Conservation (phyloP, 805 yeast genomes). For the Maudiozyma pseudohumilis region DNA sequence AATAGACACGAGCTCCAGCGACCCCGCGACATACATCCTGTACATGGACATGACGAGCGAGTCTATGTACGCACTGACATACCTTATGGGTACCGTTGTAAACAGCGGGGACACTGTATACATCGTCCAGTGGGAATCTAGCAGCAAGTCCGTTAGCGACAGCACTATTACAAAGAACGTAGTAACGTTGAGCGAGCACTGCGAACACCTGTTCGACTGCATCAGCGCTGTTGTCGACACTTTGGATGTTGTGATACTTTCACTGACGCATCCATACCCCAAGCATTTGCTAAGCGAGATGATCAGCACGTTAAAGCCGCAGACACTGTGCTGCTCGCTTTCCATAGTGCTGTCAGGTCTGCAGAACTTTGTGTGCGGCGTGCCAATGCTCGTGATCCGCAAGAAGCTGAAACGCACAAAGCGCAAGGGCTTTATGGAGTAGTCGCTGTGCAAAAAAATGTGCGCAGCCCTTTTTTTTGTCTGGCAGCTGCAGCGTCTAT, state of each 20-base stretch:
- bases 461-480: too few relatives aligned
- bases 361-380: conserved; percentile 27
- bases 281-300: conserved; percentile 32
- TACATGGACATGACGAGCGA: conserved; percentile 81
- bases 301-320: conserved; percentile 29
- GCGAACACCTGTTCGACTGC: conserved; percentile 24
- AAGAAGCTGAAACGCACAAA: conserved; percentile 25
- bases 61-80: conserved; percentile 72
- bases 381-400: conserved; percentile 27
- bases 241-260: conserved; percentile 26
- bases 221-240: conserved; percentile 19
- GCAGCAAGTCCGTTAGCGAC: conserved; percentile 4
- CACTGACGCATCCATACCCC: conserved; percentile 32
- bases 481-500: too few relatives aligned
- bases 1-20: conserved; percentile 19
- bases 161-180: conserved; percentile 12
- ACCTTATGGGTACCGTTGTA: conserved; percentile 78
- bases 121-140: conserved; percentile 37
- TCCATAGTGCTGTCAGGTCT: conserved; percentile 19
- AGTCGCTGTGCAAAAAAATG: background rate
- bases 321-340: conserved; percentile 22
- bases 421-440: conserved; percentile 21
- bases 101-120: conserved; percentile 76
- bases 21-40: conserved; percentile 40
- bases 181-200: conserved; percentile 11